Conservation (phyloP, 2,329 filamentous ascomycete species). For the Beauveria caledonica region DNA sequence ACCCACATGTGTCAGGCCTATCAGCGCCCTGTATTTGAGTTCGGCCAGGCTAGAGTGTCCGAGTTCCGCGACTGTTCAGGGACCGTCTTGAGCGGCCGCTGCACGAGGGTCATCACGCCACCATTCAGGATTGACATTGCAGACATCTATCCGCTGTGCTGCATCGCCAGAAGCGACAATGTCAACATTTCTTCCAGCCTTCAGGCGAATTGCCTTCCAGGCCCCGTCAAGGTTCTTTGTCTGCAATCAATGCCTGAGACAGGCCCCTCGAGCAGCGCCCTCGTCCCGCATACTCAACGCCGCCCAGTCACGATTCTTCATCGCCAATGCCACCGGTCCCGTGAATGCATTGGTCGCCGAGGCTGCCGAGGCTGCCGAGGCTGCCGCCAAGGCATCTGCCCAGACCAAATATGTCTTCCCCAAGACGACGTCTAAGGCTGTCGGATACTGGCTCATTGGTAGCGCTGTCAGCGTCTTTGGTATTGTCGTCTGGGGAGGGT, state of each 20-base stretch:
- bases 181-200: conserved; percentile 34
- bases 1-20: conserved; percentile 18
- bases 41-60: conserved; percentile 8
- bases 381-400: conserved; percentile 18
- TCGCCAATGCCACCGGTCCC: conserved; percentile 25
- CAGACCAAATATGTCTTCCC: conserved; percentile 37
- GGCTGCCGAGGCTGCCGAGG: conserved; percentile 21
- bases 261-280: conserved; percentile 23
- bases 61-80: not conserved
- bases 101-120: not conserved
- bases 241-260: conserved; percentile 42
- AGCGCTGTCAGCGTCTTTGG: conserved; percentile 93
- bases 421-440: conserved; percentile 62
- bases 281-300: conserved; percentile 33
- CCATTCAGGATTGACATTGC: conserved; percentile 11
- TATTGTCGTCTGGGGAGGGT: conserved; percentile 88
- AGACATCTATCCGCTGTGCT: not conserved
- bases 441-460: conserved; percentile 87
- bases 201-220: conserved; percentile 33
- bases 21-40: conserved; percentile 18
- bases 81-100: not conserved
- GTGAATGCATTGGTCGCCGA: conserved; percentile 21
- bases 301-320: conserved; percentile 31
- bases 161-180: conserved; percentile 22
- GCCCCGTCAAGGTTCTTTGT: conserved; percentile 32